Evolutionary conservation across 1,284 basidiomycete genomes (phyloP).

Genomic region (Trichosporon faecale): DNA sequence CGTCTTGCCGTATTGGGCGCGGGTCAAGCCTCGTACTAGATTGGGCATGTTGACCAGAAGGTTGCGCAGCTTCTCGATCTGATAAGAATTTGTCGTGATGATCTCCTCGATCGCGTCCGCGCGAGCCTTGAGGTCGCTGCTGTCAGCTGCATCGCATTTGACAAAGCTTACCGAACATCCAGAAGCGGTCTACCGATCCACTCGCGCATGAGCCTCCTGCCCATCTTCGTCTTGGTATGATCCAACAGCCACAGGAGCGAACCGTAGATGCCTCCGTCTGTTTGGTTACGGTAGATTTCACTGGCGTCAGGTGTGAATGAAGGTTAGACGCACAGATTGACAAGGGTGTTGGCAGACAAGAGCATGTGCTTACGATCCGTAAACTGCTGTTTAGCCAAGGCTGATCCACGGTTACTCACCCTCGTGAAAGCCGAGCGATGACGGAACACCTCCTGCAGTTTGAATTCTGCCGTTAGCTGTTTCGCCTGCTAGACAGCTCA

Average conservation of each 20-base stretch:
- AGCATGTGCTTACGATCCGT: conserved; percentile 79
- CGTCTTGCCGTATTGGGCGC: conserved; percentile 87
- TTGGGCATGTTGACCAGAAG: conserved; percentile 76
- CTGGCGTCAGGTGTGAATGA: conserved; percentile 42
- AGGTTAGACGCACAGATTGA: conserved; percentile 62
- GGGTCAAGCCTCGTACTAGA: conserved; percentile 78
- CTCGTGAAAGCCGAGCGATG: conserved; percentile 72
- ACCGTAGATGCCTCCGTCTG: conserved; percentile 69
- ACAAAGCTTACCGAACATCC: conserved; percentile 61
- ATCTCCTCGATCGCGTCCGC: conserved; percentile 84
- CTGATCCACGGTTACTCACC: conserved; percentile 22
- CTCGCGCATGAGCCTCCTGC: conserved; percentile 71
- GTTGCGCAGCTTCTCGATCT: conserved; percentile 62
- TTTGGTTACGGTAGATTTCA: conserved; percentile 87
- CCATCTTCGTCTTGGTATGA: conserved; percentile 82
- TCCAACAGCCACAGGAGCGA: conserved; percentile 84
- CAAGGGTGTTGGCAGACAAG: conserved; percentile 79
- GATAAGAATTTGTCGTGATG: conserved; percentile 58
- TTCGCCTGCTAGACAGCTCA: conserved; percentile 7
- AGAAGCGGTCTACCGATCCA: conserved; percentile 87
- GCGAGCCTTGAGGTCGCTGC: conserved; percentile 68
- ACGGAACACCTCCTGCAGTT: conserved; percentile 69
- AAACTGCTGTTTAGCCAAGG: conserved; percentile 55
- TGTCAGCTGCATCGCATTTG: neutral
- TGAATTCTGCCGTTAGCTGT: conserved; percentile 57